Evolutionary conservation across 805 yeast species (phyloP), one percentile per base, ranked within the genome.

Genomic region (Yarrowia porcina): DNA sequence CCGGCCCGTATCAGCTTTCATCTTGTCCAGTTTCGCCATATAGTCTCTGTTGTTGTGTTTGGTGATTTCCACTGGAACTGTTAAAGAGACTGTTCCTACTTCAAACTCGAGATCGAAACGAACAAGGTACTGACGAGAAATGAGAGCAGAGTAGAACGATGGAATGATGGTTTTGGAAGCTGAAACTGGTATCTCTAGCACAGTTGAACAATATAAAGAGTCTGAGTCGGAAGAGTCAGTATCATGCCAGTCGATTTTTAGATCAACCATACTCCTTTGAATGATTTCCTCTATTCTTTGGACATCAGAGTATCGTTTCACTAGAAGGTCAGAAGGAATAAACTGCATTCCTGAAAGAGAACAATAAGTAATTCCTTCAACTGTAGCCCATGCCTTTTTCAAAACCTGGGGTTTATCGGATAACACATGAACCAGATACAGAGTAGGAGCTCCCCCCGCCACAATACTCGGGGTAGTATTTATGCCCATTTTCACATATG

Each of bases 41-140:
- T 49, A 49, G 39, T 49, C 56, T 32, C 56, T 49, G 56, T 49
- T 49, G n/a, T 49, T 49, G 39, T 49, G 56, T 15, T 49, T 49
- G 20, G 56, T 49, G 28, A 49, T 49, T 17, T 49, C 56, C 15
- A 49, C 56, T 7, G 56, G 56, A 5, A 49, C 56, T 8, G 56
- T 11, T n/a, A 49, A 18, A 2, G 56, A 32, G 6, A 49, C 23
- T 0, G 39, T 32, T 9, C 56, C 56, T 2, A 33, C 28, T 17
- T 49, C 56, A n/a, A 49, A 49, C 56, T 49, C 56, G 11, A 49
- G 27, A 7, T 49, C 56, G 15, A 49, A 49, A 9, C 56, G 38
- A 4, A 49, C 39, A 18, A 49, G 56, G 17, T 49, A 49, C 21
- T 49, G 56, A 8, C 56, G 56, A 10, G 56, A 49, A n/a, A 49